Evolutionary conservation across 202 grass and related monocot species (phyloP).

Genomic region (Setaria viridis): DNA sequence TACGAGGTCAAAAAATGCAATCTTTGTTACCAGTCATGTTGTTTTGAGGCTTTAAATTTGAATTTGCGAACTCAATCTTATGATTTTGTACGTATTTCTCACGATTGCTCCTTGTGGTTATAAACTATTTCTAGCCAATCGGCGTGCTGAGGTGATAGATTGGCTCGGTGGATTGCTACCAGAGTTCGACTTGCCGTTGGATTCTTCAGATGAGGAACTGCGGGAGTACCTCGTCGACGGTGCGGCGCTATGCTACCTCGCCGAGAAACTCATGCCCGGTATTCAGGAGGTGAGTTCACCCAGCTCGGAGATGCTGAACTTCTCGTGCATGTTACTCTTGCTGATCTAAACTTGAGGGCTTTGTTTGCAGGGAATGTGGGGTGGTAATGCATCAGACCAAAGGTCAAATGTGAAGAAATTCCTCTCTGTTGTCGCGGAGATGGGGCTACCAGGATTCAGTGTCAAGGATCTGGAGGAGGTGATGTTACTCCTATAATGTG

Average conservation of each 20-base stretch:
- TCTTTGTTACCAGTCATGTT: neutral
- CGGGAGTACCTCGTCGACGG: constrained; percentile 84
- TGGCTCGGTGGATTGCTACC: constrained; percentile 82
- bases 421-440: constrained; percentile 77
- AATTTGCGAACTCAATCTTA: constrained; percentile 28
- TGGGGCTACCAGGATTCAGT: constrained; percentile 79
- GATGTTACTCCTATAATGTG: constrained; percentile 34
- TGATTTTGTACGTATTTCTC: constrained; percentile 40
- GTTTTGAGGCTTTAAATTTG: neutral
- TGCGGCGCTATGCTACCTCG: constrained; percentile 65
- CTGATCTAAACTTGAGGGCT: constrained; percentile 34
- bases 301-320: constrained; percentile 20
- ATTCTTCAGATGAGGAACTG: constrained; percentile 90
- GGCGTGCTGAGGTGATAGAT: constrained; percentile 70
- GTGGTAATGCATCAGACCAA: constrained; percentile 64
- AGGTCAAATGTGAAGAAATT: constrained; percentile 87
- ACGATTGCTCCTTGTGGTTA: constrained; percentile 38
- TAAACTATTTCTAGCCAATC: constrained; percentile 58
- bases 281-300: constrained; percentile 63
- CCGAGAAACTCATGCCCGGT: constrained; percentile 71
- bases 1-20: constrained; percentile 21
- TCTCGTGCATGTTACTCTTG: constrained; percentile 14
- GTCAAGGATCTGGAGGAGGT: constrained; percentile 93
- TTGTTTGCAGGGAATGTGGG: constrained; percentile 63
- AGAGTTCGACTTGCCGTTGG: constrained; percentile 71